phyloP scores from a whole-genome alignment of 2,329 filamentous ascomycete species.

The Shiraia bambusicola region DNA sequence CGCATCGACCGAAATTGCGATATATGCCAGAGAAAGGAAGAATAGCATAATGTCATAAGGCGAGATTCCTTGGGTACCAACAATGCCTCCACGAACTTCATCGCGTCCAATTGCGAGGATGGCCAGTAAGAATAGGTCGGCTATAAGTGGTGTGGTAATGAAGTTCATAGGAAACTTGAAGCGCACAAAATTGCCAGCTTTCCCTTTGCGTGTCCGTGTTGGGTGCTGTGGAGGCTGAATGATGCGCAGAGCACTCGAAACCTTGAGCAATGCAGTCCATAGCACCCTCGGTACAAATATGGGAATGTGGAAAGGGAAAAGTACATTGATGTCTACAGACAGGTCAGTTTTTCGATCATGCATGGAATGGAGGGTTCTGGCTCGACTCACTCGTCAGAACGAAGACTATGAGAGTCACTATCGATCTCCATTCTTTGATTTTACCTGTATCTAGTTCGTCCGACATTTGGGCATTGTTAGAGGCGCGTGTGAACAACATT shows the following conservation, averaged over 20 bases:
- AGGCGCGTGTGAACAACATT: not conserved
- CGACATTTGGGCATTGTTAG: conserved; percentile 8
- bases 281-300: conserved; percentile 59
- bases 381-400: conserved; percentile 65
- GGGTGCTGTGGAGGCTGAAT: conserved; percentile 48
- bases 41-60: conserved; percentile 75
- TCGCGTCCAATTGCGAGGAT: conserved; percentile 66
- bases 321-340: conserved; percentile 63
- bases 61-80: conserved; percentile 65
- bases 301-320: conserved; percentile 69
- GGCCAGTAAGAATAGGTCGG: conserved; percentile 70
- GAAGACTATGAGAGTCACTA: conserved; percentile 69
- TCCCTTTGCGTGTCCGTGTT: conserved; percentile 23
- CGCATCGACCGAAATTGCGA: conserved; percentile 75
- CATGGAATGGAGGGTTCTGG: not conserved
- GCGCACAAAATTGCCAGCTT: conserved; percentile 49
- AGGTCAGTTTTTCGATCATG: not conserved
- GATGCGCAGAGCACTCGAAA: conserved; percentile 53
- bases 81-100: conserved; percentile 69
- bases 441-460: conserved; percentile 53
- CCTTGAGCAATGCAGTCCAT: conserved; percentile 49
- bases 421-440: conserved; percentile 68
- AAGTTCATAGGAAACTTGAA: conserved; percentile 68
- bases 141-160: conserved; percentile 69
- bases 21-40: conserved; percentile 73